Conservation (phyloP, 805 yeast genomes). For the Teunomyces aglyptinius region DNA sequence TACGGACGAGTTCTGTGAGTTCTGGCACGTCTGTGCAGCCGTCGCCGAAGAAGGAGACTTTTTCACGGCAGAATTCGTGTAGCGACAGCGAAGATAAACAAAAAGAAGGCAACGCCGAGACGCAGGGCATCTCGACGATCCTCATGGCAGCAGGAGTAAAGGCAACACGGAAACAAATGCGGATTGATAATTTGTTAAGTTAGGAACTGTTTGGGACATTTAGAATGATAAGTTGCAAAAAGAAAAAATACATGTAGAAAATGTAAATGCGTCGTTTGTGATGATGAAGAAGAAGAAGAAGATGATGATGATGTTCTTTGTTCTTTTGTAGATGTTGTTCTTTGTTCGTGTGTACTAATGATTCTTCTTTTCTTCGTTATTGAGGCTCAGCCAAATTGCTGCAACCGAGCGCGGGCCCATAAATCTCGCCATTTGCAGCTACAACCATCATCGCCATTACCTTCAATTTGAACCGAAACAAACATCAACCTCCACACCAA, state of each 20-base stretch:
- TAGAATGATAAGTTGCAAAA: neutral
- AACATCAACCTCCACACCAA: no score
- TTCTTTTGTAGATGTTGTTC: no score
- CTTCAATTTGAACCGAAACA: no score
- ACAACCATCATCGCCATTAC: no score
- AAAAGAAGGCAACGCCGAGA: neutral
- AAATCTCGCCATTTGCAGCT: no score
- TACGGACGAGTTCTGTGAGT: conserved; percentile 7
- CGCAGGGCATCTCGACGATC: conserved; percentile 28
- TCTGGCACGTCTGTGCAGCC: neutral
- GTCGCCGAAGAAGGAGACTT: neutral
- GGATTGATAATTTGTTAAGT: conserved; percentile 30
- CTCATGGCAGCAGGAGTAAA: conserved; percentile 27
- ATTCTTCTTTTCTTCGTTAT: no score
- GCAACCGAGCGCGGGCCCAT: no score
- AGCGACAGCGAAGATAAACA: neutral
- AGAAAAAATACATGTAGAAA: neutral
- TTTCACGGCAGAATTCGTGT: neutral
- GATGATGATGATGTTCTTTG: no score
- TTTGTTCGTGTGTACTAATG: no score
- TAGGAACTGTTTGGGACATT: neutral
- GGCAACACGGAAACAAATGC: conserved; percentile 14
- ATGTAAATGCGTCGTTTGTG: no score
- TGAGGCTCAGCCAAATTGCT: no score
- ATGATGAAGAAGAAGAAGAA: no score